These are phyloP conservation scores for Pulveroboletus sp. DNA, from an alignment of 768 basidiomycete species.

Conservation along the genomic window DNA sequence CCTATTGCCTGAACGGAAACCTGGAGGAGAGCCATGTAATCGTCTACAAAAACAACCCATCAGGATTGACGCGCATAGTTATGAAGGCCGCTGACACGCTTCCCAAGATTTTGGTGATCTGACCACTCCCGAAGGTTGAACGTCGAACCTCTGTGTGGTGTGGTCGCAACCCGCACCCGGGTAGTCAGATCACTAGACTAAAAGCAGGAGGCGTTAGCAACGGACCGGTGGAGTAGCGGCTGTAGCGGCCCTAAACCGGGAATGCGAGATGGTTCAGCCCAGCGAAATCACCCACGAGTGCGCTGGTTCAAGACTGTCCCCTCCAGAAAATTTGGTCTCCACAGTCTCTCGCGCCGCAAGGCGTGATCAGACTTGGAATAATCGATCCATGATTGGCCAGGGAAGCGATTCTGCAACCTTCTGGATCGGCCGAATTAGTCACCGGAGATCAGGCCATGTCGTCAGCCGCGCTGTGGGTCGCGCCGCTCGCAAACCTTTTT, in stretches of 20 bases:
- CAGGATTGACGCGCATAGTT: slow-evolving; percentile 68
- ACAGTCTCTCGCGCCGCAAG: slow-evolving; percentile 62
- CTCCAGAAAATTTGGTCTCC: slow-evolving; percentile 93
- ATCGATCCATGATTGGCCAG: slow-evolving; percentile 80
- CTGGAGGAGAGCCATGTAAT: slow-evolving; percentile 93
- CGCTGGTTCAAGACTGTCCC: slow-evolving; percentile 93
- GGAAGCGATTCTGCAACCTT: slow-evolving; percentile 92
- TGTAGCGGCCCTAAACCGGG: slow-evolving; percentile 80
- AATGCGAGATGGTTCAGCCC: slow-evolving; percentile 66
- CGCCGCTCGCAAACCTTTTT: slow-evolving; percentile 72
- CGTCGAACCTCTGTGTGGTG: too few relatives aligned
- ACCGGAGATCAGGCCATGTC: slow-evolving; percentile 83
- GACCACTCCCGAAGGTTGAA: too few relatives aligned
- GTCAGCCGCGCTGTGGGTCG: slow-evolving; percentile 82
- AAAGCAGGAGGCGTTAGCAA: too few relatives aligned
- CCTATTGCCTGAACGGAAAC: slow-evolving; percentile 86
- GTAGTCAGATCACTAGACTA: too few relatives aligned
- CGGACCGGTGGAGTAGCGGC: slow-evolving; percentile 57
- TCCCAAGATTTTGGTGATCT: slow-evolving; percentile 82
- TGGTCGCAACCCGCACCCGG: too few relatives aligned
- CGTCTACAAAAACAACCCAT: slow-evolving; percentile 45
- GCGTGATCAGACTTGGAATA: slow-evolving; percentile 71
- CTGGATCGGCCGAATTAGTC: slow-evolving; percentile 89
- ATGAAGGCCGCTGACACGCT: slow-evolving; percentile 96
- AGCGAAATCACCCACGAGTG: slow-evolving; percentile 61